Conservation (phyloP, 164 flowering plant genomes). For the Brasenia schreberi region DNA sequence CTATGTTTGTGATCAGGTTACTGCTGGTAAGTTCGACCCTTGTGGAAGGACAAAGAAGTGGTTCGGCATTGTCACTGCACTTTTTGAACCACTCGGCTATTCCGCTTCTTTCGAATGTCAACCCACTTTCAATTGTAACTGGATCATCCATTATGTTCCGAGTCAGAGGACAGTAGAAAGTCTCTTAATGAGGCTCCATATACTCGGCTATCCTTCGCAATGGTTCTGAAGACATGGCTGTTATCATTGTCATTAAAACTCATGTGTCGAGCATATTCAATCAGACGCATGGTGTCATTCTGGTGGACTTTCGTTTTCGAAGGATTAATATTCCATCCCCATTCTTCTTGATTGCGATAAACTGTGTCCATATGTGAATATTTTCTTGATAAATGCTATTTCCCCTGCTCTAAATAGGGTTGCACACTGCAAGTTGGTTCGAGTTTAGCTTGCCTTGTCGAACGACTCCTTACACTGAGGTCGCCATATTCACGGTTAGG, state of each 20-base stretch:
- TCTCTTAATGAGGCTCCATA: slow-evolving; percentile 49
- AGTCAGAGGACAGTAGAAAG: slow-evolving; percentile 67
- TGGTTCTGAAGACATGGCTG: slow-evolving; percentile 9
- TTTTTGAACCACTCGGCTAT: slow-evolving; percentile 40
- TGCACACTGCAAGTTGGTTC: no score
- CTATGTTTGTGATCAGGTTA: slow-evolving; percentile 32
- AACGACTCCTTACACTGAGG: no score
- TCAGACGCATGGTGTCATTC: slow-evolving; percentile 5
- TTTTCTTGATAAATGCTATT: no score
- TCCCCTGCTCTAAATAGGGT: no score
- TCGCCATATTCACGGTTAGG: slow-evolving; percentile 3
- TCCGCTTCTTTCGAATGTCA: slow-evolving; percentile 53
- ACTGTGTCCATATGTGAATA: no score
- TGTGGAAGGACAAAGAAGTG: slow-evolving; percentile 43
- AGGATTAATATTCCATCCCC: background rate
- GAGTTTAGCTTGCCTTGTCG: no score
- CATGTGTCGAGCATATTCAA: slow-evolving; percentile 14
- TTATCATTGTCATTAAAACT: slow-evolving; percentile 8
- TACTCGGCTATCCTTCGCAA: slow-evolving; percentile 25
- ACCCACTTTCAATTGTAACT: slow-evolving; percentile 57
- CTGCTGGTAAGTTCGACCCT: slow-evolving; percentile 28
- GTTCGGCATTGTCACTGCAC: slow-evolving; percentile 12
- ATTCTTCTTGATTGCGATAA: no score
- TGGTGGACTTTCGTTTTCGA: slow-evolving; percentile 3
- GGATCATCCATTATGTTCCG: slow-evolving; percentile 71